Percentiles rank a stretch among this genome's conserved stretches.
Conservation (phyloP, 257 asterid species). For the Coffea canephora region DNA sequence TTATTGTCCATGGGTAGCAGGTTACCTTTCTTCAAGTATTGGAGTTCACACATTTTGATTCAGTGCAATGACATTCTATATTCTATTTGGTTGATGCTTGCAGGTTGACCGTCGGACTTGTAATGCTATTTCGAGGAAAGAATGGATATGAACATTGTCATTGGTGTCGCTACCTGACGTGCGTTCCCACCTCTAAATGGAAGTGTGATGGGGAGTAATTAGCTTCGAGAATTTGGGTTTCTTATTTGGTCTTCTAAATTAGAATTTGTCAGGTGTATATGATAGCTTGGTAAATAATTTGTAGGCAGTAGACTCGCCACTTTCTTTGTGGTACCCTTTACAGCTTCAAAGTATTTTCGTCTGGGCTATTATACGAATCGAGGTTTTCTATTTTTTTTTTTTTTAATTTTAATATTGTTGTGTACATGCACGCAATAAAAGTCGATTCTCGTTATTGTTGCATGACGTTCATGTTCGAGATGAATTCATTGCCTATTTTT, state of each 20-base stretch:
- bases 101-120: slow-evolving; percentile 68
- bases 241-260: background rate
- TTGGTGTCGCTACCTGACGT: slow-evolving; percentile 75
- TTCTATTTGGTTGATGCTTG: background rate
- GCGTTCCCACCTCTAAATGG: slow-evolving; percentile 82
- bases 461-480: background rate
- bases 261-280: slow-evolving; percentile 1
- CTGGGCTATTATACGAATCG: background rate
- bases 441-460: background rate
- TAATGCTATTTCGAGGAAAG: slow-evolving; percentile 72
- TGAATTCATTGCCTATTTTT: background rate
- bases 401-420: background rate
- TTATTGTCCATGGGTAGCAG: background rate
- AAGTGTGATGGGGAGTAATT: slow-evolving; percentile 40
- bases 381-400: background rate
- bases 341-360: background rate
- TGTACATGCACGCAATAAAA: background rate
- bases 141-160: slow-evolving; percentile 67
- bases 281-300: background rate
- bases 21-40: background rate
- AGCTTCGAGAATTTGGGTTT: background rate
- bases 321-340: background rate
- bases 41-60: background rate
- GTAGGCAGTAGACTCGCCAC: background rate
- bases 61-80: background rate